Conservation (phyloP, 2,329 filamentous ascomycete species). For the Microsporum canis region DNA sequence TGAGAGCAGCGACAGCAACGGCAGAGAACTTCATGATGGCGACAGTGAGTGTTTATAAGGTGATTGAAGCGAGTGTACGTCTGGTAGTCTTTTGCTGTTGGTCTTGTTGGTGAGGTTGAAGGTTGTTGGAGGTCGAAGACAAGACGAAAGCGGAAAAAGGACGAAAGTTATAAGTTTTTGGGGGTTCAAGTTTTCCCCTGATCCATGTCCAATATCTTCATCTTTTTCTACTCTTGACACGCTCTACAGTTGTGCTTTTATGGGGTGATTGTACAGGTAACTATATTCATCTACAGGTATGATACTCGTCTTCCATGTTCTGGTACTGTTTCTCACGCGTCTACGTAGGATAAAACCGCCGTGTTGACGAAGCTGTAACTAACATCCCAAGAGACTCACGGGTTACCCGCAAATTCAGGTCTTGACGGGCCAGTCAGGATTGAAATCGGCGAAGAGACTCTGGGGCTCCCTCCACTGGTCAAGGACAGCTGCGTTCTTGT, state of each 20-base stretch:
- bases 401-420: too few species aligned
- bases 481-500: too few species aligned
- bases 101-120: neutral
- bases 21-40: conserved; percentile 41
- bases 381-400: too few species aligned
- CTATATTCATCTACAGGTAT: too few species aligned
- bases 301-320: too few species aligned
- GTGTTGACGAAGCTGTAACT: too few species aligned
- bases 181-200: neutral
- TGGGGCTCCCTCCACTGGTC: too few species aligned
- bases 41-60: neutral
- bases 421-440: neutral
- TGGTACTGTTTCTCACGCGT: too few species aligned
- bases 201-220: neutral
- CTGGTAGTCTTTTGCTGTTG: neutral
- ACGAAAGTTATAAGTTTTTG: too few species aligned
- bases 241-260: neutral
- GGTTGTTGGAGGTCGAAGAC: neutral
- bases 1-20: conserved; percentile 44
- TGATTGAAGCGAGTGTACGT: neutral
- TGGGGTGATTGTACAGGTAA: too few species aligned
- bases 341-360: too few species aligned
- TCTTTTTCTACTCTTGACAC: neutral
- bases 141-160: neutral
- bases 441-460: too few species aligned